Percentiles rank a stretch among this genome's conserved stretches.
These are phyloP conservation scores for Hysterangium stoloniferum DNA, from an alignment of 768 basidiomycete genomes.

Conservation along the genomic window DNA sequence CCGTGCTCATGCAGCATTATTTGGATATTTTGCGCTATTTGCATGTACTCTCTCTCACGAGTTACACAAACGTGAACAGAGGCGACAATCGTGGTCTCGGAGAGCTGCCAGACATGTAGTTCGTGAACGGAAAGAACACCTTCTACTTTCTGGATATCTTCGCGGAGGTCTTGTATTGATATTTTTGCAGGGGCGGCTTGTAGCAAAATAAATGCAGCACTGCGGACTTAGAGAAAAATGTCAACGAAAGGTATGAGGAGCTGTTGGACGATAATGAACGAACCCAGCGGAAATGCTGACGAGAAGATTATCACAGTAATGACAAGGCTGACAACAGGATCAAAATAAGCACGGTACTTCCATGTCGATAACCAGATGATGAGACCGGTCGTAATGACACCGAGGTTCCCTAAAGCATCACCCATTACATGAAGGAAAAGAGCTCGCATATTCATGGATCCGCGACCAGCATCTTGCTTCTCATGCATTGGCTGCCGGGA, in stretches of 20 bases:
- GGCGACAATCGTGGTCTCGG: conserved; percentile 90
- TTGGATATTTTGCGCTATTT: conserved; percentile 75
- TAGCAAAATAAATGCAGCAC: conserved; percentile 88
- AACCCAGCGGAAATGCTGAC: conserved; percentile 85
- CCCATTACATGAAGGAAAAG: conserved; percentile 91
- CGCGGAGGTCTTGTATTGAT: conserved; percentile 80
- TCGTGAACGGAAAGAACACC: conserved; percentile 90
- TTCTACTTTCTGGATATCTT: conserved; percentile 71
- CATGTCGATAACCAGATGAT: conserved; percentile 88
- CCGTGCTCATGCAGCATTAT: conserved; percentile 82
- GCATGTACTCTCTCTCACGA: conserved; percentile 84
- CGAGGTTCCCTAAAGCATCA: conserved; percentile 96
- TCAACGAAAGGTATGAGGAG: neutral
- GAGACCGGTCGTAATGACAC: conserved; percentile 91
- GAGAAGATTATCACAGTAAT: conserved; percentile 97
- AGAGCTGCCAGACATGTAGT: conserved; percentile 96
- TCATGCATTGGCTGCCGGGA: neutral
- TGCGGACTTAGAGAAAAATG: conserved; percentile 57
- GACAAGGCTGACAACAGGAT: conserved; percentile 86
- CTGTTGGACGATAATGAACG: conserved; percentile 23
- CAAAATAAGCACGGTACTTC: conserved; percentile 84
- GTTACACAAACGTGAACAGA: conserved; percentile 91
- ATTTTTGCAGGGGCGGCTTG: conserved; percentile 90
- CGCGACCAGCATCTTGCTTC: conserved; percentile 17
- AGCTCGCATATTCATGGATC: conserved; percentile 98